Conservation (phyloP, 208 protist genomes). For the Crithidia sp. region DNA sequence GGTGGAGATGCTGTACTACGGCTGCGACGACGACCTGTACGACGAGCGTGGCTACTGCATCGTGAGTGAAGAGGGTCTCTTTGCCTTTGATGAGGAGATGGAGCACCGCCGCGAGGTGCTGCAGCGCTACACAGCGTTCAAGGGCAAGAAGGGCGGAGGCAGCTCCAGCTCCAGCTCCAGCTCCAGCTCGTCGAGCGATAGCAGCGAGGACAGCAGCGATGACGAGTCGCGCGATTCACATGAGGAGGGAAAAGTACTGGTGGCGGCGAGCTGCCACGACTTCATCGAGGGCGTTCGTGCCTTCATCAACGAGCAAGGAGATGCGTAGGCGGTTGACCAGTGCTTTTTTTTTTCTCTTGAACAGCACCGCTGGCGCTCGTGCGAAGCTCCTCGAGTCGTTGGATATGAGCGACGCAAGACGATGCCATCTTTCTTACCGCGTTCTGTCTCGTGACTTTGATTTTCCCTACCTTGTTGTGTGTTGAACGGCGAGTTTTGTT, state of each 20-base stretch:
- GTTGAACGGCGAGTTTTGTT: no score
- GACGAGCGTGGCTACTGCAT: slow-evolving; percentile 82
- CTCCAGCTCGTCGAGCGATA: background rate
- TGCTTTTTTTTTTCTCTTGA: background rate
- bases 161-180: slow-evolving; percentile 7
- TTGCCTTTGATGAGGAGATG: slow-evolving; percentile 65
- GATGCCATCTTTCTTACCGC: no score
- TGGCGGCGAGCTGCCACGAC: slow-evolving; percentile 54
- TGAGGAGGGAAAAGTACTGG: slow-evolving; percentile 62
- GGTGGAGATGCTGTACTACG: slow-evolving; percentile 75
- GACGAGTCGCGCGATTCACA: slow-evolving; percentile 38
- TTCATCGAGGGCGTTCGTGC: slow-evolving; percentile 70
- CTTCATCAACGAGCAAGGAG: slow-evolving; percentile 48
- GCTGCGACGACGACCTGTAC: slow-evolving; percentile 73
- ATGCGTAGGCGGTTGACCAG: background rate
- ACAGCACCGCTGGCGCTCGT: background rate
- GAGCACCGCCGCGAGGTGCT: slow-evolving; percentile 31
- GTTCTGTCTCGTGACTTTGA: no score
- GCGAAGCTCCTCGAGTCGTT: no score
- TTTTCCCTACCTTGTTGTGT: no score
- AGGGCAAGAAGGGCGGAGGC: slow-evolving; percentile 7
- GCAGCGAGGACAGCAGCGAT: slow-evolving; percentile 20
- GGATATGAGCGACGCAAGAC: no score
- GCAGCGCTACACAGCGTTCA: slow-evolving; percentile 40
- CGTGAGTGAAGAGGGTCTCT: slow-evolving; percentile 68